phyloP scores from a whole-genome alignment of 495 filamentous ascomycete species.

The Lophium mytilinum region DNA sequence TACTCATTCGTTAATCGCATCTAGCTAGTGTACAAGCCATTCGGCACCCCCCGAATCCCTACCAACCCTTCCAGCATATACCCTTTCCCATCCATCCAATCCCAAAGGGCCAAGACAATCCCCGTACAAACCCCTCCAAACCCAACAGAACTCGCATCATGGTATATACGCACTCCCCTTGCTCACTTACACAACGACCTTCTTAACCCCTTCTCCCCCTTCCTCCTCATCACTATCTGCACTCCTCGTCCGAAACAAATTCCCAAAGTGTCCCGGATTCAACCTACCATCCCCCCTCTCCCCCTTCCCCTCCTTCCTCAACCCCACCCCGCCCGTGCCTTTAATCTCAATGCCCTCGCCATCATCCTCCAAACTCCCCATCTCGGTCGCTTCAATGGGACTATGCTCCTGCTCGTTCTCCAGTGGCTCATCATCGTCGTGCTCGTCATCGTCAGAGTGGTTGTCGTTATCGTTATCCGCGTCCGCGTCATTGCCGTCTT shows the following conservation, averaged over 20 bases:
- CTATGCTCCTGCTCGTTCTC: neutral
- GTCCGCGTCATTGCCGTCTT: conserved; percentile 10
- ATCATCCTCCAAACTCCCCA: neutral
- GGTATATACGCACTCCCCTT: neutral
- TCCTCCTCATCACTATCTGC: conserved; percentile 15
- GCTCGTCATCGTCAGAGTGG: conserved; percentile 4
- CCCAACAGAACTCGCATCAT: neutral
- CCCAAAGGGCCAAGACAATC: too few relatives aligned
- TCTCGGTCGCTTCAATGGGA: too few relatives aligned
- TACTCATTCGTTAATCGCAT: too few relatives aligned
- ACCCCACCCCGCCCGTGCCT: neutral
- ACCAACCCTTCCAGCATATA: too few relatives aligned
- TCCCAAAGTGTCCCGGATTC: conserved; percentile 3
- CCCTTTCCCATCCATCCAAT: too few relatives aligned
- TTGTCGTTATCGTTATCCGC: conserved; percentile 3
- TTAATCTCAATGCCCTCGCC: neutral
- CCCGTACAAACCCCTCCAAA: neutral
- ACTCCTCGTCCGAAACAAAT: conserved; percentile 14
- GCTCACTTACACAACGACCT: conserved; percentile 2
- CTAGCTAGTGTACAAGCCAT: too few relatives aligned
- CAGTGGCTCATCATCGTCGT: neutral
- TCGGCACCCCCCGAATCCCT: too few relatives aligned
- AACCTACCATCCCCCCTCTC: neutral
- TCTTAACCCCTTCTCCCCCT: neutral
- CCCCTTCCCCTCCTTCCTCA: conserved; percentile 4